Base-by-base conservation (phyloP, 495 filamentous ascomycete species). In the Cercophora scortea region DNA sequence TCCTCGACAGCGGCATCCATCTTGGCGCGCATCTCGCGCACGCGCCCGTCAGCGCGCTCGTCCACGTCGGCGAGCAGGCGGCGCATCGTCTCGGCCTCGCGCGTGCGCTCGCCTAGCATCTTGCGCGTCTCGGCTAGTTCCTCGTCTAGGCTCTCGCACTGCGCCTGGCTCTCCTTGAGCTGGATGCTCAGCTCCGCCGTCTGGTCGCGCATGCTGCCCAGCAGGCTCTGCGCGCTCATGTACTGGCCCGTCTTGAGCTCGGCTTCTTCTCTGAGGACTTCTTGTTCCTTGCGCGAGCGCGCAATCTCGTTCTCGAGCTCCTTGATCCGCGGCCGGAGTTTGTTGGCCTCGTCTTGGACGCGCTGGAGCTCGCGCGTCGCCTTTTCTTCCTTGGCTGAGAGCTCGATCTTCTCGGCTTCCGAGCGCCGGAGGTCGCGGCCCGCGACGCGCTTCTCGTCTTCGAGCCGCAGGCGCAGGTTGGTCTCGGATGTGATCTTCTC, bases 21-120 rank as follows among this genome's bases (percentile, higher is more conserved):
- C 15, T 83, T 79, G 58, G 90, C 86, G 60, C 90, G 86, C 81
- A 95, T 90, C 57, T 97, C 94, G 32, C 88, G 81, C 6, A 89
- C 76, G 61, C 88, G 87, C 36, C 75, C 71, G 36, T 95, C 90
- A 10, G 93, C 79, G 40, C 89, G 79, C 50, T 86, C 77, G 63
- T 96, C 90, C 18, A 89, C 89, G 51, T 97, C 93, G 43, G 83
- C 85, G 8, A 98, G 75, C 45, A 97, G 74, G 19, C 90, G 77
- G 38, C 93, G 80, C 92, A 98, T 96, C 2, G 89, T 96, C 67
- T 98, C 92, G 3, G 83, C 89, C 68, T 98, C 94, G 18, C 93
- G 82, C n/a, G 88, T 92, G 15, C 94, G 84, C 68, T 97, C 94
- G 41, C 75, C 80, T n/a, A 98, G 79, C 47, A 96, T 79, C 44